Evolutionary conservation across 1,284 basidiomycete genomes (phyloP).

Genomic region (Tilletia indica): DNA sequence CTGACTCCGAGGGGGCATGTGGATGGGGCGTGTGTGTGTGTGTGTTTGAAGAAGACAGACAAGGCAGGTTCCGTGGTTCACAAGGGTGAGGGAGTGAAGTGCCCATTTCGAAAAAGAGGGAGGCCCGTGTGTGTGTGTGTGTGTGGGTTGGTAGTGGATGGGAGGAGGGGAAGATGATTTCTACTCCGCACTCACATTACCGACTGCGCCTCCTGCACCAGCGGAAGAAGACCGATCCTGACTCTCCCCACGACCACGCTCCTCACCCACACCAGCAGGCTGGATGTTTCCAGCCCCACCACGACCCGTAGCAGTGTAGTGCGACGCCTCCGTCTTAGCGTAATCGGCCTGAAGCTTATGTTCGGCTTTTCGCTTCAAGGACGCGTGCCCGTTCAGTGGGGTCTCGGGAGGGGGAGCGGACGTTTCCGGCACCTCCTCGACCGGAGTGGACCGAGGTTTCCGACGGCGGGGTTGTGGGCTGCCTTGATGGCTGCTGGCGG

Average conservation of each 20-base stretch:
- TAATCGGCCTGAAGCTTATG: constrained; percentile 32
- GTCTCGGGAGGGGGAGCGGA: constrained; percentile 69
- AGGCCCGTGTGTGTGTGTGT: no score
- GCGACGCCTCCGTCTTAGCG: constrained; percentile 56
- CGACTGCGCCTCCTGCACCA: constrained; percentile 3
- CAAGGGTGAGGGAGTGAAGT: no score
- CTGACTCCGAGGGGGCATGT: no score
- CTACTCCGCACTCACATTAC: constrained; percentile 13
- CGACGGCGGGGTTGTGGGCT: constrained; percentile 31
- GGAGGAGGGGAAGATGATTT: not conserved
- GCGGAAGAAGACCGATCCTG: no score
- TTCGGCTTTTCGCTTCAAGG: constrained; percentile 30
- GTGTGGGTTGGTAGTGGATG: not conserved
- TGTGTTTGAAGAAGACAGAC: no score
- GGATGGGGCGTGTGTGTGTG: no score
- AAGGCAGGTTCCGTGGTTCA: no score
- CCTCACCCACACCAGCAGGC: not conserved
- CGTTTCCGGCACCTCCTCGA: constrained; percentile 74
- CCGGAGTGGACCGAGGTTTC: constrained; percentile 64
- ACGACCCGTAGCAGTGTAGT: constrained; percentile 66
- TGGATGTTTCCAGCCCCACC: constrained; percentile 68
- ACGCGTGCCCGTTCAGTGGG: constrained; percentile 54
- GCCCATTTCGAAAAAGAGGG: no score
- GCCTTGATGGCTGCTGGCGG: constrained; percentile 24
- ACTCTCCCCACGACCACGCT: not conserved